Base-by-base conservation (phyloP, 331 rosid genomes). In the Acacia pycnantha region DNA sequence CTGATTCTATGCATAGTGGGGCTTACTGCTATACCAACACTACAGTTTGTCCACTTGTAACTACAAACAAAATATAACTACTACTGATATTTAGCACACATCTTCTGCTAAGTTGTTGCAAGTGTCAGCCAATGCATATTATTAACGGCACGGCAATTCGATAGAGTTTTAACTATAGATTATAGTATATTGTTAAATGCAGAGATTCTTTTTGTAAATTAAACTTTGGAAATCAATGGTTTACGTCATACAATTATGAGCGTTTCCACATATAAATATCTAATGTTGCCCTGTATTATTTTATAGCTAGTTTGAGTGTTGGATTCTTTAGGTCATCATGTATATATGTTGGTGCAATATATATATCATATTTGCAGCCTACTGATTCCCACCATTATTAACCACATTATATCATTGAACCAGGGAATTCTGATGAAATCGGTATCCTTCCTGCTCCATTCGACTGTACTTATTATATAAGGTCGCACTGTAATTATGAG, bases 401-500 rank as follows among this genome's bases (percentile, higher is more conserved):
- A 37, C 31, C 51, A 19, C 6, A 64, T 29, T 61, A 9, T 48
- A 35, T 74, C 26, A 74, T 53, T 74, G 10, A n/a, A 65, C 50
- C 12, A 56, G 31, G 11, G 59, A 71, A 71, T 71, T 26, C 35
- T 24, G 71, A 41, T 18, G 2, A 16, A 8, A 26, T 31, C 22
- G 70, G 70, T 64, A 29, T 62, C 35, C 68, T 62, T 37, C 8
- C 8, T 6, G 69, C 21, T 10, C 69, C 69, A 62, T 62, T 62
- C 15, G 44, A 22, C 59, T 58, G 15, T 59, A 22, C 44, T 50
- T 56, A 19, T 19, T 19, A 67, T 26, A 7, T 53, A 14, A 29
- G 15, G 72, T 69, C 70, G 7, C 66, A n/a, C 43, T 12, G 80
- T 31, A 56, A 82, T 77, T 61, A 88, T 85, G 67, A 78, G 11